phyloP scores from a whole-genome alignment of 2,329 filamentous ascomycete species.

The Lizonia empirigonia region DNA sequence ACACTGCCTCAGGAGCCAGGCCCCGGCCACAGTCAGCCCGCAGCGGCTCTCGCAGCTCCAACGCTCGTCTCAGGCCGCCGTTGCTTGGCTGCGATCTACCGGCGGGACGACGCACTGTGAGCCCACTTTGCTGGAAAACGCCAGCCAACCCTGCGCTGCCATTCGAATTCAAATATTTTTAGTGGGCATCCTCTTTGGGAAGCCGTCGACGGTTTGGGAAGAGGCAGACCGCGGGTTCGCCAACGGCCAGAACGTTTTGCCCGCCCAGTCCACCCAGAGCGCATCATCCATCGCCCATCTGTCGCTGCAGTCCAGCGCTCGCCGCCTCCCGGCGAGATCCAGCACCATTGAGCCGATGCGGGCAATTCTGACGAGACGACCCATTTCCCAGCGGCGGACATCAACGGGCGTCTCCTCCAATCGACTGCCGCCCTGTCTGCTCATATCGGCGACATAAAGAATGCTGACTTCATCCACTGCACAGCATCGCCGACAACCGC shows the following conservation, averaged over 20 bases:
- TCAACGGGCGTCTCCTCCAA: conserved; percentile 19
- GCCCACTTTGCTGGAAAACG: conserved; percentile 23
- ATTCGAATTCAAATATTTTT: conserved; percentile 31
- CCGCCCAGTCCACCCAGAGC: conserved; percentile 11
- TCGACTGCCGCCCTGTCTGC: not conserved
- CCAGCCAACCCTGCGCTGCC: conserved; percentile 19
- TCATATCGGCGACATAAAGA: conserved; percentile 10
- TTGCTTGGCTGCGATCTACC: conserved; percentile 29
- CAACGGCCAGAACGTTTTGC: conserved; percentile 22
- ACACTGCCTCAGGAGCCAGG: conserved; percentile 1
- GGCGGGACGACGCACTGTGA: conserved; percentile 27
- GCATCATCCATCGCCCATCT: conserved; percentile 13
- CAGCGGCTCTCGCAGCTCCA: conserved; percentile 17
- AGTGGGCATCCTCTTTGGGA: conserved; percentile 18
- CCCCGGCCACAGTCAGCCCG: conserved; percentile 8
- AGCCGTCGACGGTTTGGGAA: conserved; percentile 28
- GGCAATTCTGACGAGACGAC: conserved; percentile 17
- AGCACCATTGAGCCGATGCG: conserved; percentile 21
- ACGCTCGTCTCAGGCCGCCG: conserved; percentile 22
- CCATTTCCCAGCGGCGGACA: conserved; percentile 16
- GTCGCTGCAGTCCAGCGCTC: conserved; percentile 15
- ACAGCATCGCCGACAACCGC: conserved; percentile 12
- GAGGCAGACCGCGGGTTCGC: conserved; percentile 10
- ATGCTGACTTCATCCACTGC: conserved; percentile 12
- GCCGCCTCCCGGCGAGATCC: conserved; percentile 16